Evolutionary conservation across 31 red algal species (phyloP), one percentile per base, ranked within the genome.

Genomic region (Bonnemaisonia californica): DNA sequence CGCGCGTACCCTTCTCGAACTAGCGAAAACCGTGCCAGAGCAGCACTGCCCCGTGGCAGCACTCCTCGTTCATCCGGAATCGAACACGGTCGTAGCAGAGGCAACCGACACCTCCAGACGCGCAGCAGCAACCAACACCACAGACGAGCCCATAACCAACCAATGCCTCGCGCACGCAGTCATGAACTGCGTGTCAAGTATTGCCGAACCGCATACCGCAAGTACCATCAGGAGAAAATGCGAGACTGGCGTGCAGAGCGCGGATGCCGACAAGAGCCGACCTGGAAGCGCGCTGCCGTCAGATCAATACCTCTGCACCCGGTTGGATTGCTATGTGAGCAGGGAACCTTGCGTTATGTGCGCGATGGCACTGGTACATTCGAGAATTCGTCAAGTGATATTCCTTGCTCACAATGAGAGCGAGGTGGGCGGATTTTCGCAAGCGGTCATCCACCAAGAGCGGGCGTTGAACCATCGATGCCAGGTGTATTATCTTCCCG

Each of bases 331-430:
- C 28, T 96, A 88, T 41, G 83, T 86, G 24, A 77, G 71, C 21
- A 69, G 84, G 39, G 94, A 96, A 60, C 94, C 94, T 57, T 96
- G 94, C 60, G 94, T 92, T n/a, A 81, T 91, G 69, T 96, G 94
- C 69, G 73, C 83, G 1, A 96, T 96, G 94, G 94, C 94, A 79
- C 60, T 87, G 8, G 57, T 83, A 13, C 94, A 96, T 62, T 92
- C 88, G 3, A 38, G 94, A 66, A 89, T 96, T 58, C 88, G 94
- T 7, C 82, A 89, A 0, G 82, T 95, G 1, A 68, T 95, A n/a
- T 95, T 81, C 62, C 57, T 63, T 21, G 1, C 30, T 29, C 32
- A 71, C 18, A 76, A 85, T 26, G 48, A 62, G 9, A 70, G 77
- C 29, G 61, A 79, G 36, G 57, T 89, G 19, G 85, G 85, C 5